Evolutionary conservation across 2,329 filamentous ascomycete species (phyloP), one percentile per base, ranked within the genome.

Genomic region (Leptosphaerulina australis): DNA sequence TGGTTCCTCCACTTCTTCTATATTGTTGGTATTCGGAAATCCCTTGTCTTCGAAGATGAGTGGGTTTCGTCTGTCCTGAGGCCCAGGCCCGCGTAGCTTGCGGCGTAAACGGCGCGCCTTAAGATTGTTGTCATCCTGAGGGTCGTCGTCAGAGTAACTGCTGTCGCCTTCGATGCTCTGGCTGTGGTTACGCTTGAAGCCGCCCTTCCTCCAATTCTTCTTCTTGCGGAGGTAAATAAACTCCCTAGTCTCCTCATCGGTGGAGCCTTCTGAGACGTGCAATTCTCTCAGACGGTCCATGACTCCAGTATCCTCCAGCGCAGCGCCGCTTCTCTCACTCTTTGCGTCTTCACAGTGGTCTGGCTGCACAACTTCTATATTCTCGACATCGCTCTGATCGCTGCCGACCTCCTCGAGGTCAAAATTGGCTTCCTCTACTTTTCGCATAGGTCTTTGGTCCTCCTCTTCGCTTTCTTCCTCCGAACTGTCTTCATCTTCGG

Each of bases 121-220:
- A 6, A 62, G 60, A 29, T 71, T 68, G 30, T 72, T 59, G 44
- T 77, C 74, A 45, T 74, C 72, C 20, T 74, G 62, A 12, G 68
- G 70, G 17, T 77, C 75, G 30, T 69, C 63, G 45, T 77, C 74
- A 17, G 73, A 73, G 38, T 71, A 69, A 54, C 73, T 76, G 44
- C 71, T 71, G 40, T 77, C 74, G 41, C 74, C 75, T 57, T 74
- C 74, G 21, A 77, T 64, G 45, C 73, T 78, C 61, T 77, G 71
- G 53, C 74, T 77, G 62, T 78, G 72, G 35, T 66, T 75, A 34
- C 77, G 72, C 59, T 80, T 80, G 65, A 73, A 76, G 33, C 70
- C 63, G 7, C 74, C 71, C 17, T 68, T 63, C 36, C 74, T 76
- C 69, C 73, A 75, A 30, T 71, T 64, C 52, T 75, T 74, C 56